Evolutionary conservation across 2,329 filamentous ascomycete genomes (phyloP).

Genomic region (Aspergillus sp.): DNA sequence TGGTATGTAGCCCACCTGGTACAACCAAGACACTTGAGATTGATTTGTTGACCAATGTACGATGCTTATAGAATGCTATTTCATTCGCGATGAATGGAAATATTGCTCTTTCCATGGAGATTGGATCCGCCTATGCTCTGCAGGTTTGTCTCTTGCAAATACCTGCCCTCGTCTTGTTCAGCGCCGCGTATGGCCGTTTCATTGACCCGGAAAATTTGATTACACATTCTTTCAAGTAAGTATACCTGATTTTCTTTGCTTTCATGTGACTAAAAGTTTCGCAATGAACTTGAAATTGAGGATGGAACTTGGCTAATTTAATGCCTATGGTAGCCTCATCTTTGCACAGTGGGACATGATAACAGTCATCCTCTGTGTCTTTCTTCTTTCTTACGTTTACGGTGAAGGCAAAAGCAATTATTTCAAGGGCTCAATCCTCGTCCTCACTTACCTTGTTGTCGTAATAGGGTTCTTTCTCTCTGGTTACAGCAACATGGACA

Average conservation of each 20-base stretch:
- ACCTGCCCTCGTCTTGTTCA: constrained; percentile 88
- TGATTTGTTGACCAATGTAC: not conserved
- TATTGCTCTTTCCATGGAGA: constrained; percentile 98
- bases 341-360: constrained; percentile 99
- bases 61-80: constrained; percentile 73
- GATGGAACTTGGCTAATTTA: not conserved
- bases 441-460: constrained; percentile 90
- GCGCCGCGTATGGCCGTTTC: constrained; percentile 66
- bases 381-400: constrained; percentile 95
- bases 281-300: not conserved
- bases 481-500: constrained; percentile 57
- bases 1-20: constrained; percentile 56
- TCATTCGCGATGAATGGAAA: constrained; percentile 99
- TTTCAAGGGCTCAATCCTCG: constrained; percentile 95
- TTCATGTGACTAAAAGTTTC: not conserved
- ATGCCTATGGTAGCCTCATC: constrained; percentile 60
- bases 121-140: constrained; percentile 92
- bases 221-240: constrained; percentile 56
- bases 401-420: constrained; percentile 99
- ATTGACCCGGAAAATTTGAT: constrained; percentile 55
- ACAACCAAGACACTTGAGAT: not conserved
- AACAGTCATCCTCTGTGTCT: constrained; percentile 91
- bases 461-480: constrained; percentile 90
- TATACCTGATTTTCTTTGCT: not conserved
- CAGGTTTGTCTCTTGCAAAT: constrained; percentile 96